Conservation (phyloP, 148 eudicot genomes). For the Amaranthus palmeri region DNA sequence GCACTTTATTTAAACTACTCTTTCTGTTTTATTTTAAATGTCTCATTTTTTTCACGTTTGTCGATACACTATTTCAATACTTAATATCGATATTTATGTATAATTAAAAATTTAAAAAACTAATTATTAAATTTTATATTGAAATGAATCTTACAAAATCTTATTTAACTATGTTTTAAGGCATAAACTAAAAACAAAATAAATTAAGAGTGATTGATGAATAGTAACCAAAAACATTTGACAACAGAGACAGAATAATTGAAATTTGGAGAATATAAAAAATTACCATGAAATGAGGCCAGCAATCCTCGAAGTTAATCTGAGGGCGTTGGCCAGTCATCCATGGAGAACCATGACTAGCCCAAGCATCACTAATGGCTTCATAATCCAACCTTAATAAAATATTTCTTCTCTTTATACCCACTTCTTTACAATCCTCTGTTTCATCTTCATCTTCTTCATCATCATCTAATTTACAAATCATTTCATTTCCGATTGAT, state of each 20-base stretch:
- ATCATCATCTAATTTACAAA: conserved; percentile 9
- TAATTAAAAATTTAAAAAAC: too few relatives aligned
- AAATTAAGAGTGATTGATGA: not conserved
- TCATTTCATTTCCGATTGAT: conserved; percentile 6
- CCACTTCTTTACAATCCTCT: conserved; percentile 6
- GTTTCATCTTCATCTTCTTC: conserved; percentile 30
- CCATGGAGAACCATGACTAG: conserved; percentile 53
- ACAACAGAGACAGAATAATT: not conserved
- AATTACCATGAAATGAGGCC: conserved; percentile 73
- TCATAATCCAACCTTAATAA: conserved; percentile 58
- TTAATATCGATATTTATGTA: too few relatives aligned
- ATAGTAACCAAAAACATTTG: not conserved
- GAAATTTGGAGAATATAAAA: not conserved
- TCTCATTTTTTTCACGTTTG: too few relatives aligned
- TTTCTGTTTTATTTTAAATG: too few relatives aligned
- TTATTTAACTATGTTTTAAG: too few relatives aligned
- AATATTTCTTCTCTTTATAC: conserved; percentile 31
- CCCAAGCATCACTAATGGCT: conserved; percentile 62
- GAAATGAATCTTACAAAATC: too few relatives aligned
- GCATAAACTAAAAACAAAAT: too few relatives aligned
- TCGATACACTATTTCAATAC: too few relatives aligned
- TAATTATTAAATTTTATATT: too few relatives aligned
- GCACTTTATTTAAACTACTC: too few relatives aligned
- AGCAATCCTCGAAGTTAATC: conserved; percentile 41
- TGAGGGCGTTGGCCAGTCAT: conserved; percentile 62